Conservation (phyloP, 306 rosid genomes). For the Trifolium dubium region DNA sequence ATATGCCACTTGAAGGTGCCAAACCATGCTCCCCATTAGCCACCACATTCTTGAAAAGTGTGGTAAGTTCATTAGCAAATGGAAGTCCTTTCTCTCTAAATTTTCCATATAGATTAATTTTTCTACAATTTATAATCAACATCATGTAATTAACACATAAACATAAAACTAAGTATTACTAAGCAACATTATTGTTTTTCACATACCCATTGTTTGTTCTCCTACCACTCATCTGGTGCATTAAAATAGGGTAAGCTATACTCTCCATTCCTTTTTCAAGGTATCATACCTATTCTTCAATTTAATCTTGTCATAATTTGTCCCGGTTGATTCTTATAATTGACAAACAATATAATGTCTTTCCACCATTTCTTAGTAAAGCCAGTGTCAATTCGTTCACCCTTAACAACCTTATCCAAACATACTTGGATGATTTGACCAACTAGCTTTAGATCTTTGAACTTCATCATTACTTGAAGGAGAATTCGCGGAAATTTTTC, state of each 20-base stretch:
- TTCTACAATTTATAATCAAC: no score
- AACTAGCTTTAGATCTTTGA: not conserved
- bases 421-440: not conserved
- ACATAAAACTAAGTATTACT: no score
- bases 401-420: not conserved
- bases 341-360: not conserved
- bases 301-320: not conserved
- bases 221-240: not conserved
- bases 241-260: not conserved
- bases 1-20: no score
- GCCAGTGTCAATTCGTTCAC: not conserved
- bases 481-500: not conserved
- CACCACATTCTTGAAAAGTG: no score
- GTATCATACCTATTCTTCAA: not conserved
- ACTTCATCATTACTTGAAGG: not conserved
- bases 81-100: no score
- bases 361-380: not conserved
- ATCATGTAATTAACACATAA: no score
- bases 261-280: not conserved
- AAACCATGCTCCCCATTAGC: no score
- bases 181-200: not conserved
- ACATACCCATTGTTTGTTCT: not conserved
- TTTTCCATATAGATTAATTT: no score
- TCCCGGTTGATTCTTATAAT: not conserved
- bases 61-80: no score